These are phyloP conservation scores for Phytophthora parvispora DNA, from an alignment of 352 stramenopile species.

Conservation along the genomic window DNA sequence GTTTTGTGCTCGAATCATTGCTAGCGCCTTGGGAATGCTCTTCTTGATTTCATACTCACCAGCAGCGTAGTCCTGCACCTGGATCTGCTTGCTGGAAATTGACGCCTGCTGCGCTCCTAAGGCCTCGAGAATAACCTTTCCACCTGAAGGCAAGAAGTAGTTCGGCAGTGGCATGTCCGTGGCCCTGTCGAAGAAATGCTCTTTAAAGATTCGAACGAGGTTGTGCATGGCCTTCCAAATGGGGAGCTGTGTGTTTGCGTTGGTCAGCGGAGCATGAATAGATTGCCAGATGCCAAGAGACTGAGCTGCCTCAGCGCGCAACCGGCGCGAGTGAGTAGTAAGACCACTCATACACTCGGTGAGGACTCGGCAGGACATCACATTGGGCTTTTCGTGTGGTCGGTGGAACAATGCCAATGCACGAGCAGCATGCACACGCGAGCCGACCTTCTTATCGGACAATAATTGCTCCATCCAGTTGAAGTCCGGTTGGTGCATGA, in stretches of 20 bases:
- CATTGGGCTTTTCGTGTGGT: slow-evolving; percentile 87
- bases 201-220: slow-evolving; percentile 90
- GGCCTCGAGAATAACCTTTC: slow-evolving; percentile 84
- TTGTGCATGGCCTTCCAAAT: slow-evolving; percentile 92
- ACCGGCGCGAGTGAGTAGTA: slow-evolving; percentile 80
- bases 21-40: slow-evolving; percentile 78
- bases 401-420: slow-evolving; percentile 83
- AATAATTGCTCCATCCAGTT: slow-evolving; percentile 92
- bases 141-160: slow-evolving; percentile 87
- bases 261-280: slow-evolving; percentile 85
- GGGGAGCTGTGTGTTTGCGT: slow-evolving; percentile 80
- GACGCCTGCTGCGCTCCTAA: slow-evolving; percentile 84
- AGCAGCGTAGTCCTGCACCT: slow-evolving; percentile 87
- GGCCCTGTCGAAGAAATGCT: slow-evolving; percentile 86
- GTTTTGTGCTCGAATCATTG: slow-evolving; percentile 83
- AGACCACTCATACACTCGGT: slow-evolving; percentile 89
- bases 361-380: slow-evolving; percentile 88
- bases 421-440: slow-evolving; percentile 81
- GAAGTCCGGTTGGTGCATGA: slow-evolving; percentile 90
- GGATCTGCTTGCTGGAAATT: slow-evolving; percentile 88
- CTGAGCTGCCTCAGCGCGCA: slow-evolving; percentile 79
- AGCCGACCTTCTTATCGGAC: slow-evolving; percentile 87
- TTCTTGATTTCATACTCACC: slow-evolving; percentile 93
- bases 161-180: slow-evolving; percentile 91
- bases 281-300: slow-evolving; percentile 89